Percentiles rank a stretch among this genome's conserved stretches.
These are phyloP conservation scores for Podila verticillata DNA, from an alignment of 192 early-diverging fungal genomes.

Conservation along the genomic window DNA sequence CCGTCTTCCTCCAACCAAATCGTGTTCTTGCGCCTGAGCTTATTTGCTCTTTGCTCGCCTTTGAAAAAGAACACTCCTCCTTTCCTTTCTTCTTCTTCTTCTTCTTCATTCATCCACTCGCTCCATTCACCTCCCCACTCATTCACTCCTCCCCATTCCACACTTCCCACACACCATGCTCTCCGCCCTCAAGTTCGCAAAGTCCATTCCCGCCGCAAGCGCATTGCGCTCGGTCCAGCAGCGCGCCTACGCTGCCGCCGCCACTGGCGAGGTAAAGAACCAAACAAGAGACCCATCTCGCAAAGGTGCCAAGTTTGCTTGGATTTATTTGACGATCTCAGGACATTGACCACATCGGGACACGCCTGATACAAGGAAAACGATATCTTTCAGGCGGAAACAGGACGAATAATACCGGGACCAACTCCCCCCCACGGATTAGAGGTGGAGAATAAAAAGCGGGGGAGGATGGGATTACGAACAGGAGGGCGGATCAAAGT, in stretches of 20 bases:
- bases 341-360: background rate
- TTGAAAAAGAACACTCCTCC: conserved; percentile 1
- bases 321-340: background rate
- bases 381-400: too few relatives aligned
- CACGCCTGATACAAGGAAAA: too few relatives aligned
- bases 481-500: too few relatives aligned
- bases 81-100: background rate
- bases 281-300: background rate
- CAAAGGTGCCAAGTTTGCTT: background rate
- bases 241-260: conserved; percentile 44
- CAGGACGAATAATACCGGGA: too few relatives aligned
- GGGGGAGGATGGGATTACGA: too few relatives aligned
- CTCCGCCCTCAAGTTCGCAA: conserved; percentile 33
- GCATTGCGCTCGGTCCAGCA: conserved; percentile 32
- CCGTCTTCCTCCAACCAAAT: too few relatives aligned
- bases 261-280: conserved; percentile 40
- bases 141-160: background rate
- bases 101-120: conserved; percentile 4
- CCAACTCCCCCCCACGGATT: too few relatives aligned
- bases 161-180: conserved; percentile 7
- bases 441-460: too few relatives aligned
- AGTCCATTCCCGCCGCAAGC: conserved; percentile 15
- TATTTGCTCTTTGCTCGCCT: background rate
- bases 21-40: background rate
- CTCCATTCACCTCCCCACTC: conserved; percentile 7